Evolutionary conservation across 495 filamentous ascomycete species (phyloP), one percentile per base, ranked within the genome.

Genomic region (Penicillium soppii): DNA sequence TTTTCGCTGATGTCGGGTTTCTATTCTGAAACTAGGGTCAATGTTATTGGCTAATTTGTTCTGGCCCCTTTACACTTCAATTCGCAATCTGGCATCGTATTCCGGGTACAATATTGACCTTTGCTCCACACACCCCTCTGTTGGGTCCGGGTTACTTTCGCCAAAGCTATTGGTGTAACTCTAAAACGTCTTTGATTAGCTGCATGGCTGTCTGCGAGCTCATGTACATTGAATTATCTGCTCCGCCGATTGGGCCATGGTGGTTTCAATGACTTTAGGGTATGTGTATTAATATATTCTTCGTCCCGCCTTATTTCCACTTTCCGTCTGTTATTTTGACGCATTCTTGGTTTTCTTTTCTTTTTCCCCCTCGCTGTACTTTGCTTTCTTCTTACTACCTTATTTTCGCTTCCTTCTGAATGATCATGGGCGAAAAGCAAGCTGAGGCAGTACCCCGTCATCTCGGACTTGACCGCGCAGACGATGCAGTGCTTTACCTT

Each of bases 401-500:
- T 17, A 4, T 19, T 17, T 26, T 52, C 43, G 9, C 12, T 37
- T 32, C 15, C 12, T 1, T 8, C 15, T 13, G 23, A 19, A 19
- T 48, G 30, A 27, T 19, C 32, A 59, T 62, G 57, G 58, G 39
- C 16, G 38, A 58, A 17, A 53, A 56, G 38, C 38, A 53, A 22
- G 23, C 60, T 17, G 43, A 39, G 7, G 46, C 47, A 10, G 48
- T 36, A 10, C 12, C 32, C 25, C 44, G 53, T n/a, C 7, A 26
- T 21, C 22, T 38, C 20, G 38, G 43, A 10, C 36, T 42, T 9
- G 53, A 42, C 13, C 47, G 53, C 35, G 57, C 59, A 26, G 73
- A 76, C 33, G 53, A 61, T n/a, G 73, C 70, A 0, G 60, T 68
- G 26, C 41, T 50, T 10, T 77, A 72, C 46, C 65, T 75, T 9